These are phyloP conservation scores for Pterulicium gracile DNA, from an alignment of 1,284 basidiomycete species.

Conservation along the genomic window DNA sequence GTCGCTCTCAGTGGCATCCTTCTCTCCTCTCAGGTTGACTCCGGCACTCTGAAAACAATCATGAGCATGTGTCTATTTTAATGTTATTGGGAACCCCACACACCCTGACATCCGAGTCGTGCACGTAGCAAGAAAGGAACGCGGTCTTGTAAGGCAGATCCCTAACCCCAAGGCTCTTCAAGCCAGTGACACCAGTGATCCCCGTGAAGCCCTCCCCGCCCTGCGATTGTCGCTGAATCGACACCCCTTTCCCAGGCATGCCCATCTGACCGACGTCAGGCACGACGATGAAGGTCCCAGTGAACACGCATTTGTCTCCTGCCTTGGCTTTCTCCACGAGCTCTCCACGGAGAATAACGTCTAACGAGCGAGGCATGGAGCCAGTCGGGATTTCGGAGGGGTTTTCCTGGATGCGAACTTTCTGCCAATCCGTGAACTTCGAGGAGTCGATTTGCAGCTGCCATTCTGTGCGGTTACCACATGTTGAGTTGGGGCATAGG, in stretches of 20 bases:
- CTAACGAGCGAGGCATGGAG: slow-evolving; percentile 93
- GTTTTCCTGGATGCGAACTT: slow-evolving; percentile 98
- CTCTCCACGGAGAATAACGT: slow-evolving; percentile 92
- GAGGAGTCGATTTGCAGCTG: slow-evolving; percentile 93
- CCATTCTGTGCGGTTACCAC: slow-evolving; percentile 87
- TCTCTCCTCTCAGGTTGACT: slow-evolving; percentile 82
- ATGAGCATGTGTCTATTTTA: not conserved
- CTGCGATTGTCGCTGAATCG: slow-evolving; percentile 82
- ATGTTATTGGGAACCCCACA: slow-evolving; percentile 20
- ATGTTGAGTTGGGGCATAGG: slow-evolving; percentile 88
- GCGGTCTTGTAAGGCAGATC: slow-evolving; percentile 98
- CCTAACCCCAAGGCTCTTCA: slow-evolving; percentile 90
- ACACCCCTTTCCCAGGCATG: slow-evolving; percentile 83
- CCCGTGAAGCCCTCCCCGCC: slow-evolving; percentile 61
- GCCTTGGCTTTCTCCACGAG: slow-evolving; percentile 97
- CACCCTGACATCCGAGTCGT: slow-evolving; percentile 80
- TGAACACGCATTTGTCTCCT: slow-evolving; percentile 98
- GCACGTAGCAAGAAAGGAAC: slow-evolving; percentile 96
- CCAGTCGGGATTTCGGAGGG: slow-evolving; percentile 98
- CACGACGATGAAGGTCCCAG: slow-evolving; percentile 96
- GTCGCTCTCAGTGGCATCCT: slow-evolving; percentile 69
- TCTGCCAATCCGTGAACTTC: slow-evolving; percentile 99
- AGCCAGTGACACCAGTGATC: slow-evolving; percentile 83
- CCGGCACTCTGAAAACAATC: slow-evolving; percentile 43
- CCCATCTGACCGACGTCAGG: slow-evolving; percentile 97